Evolutionary conservation across 768 basidiomycete species (phyloP), one percentile per base, ranked within the genome.

Genomic region (Phylloporus rhodoxanthus): DNA sequence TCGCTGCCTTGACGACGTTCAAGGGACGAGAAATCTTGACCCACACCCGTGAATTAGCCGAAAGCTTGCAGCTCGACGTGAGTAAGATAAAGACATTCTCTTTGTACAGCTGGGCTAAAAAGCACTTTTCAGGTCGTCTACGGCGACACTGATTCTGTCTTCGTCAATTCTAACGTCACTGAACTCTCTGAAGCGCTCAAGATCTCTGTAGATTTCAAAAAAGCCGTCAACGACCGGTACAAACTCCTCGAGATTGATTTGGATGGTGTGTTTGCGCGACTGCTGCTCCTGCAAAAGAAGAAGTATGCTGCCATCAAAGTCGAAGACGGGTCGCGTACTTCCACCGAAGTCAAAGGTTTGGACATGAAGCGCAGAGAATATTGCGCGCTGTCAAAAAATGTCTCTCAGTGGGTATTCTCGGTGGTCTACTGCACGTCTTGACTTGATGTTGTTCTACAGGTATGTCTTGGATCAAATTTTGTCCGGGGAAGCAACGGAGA

Each of bases 321-420:
- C 36, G 91, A 93, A 59, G 90, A 92, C 55, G 83, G 83, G 23
- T 77, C 78, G 0, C 77, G 79, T 49, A 86, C 88, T 0, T 81
- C 80, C 13, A 88, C 81, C 2, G 96, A 99, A 62, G 75, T 99
- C 67, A 99, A 99, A 62, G 96, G 96, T 68, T 72, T 99, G 20
- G 96, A 99, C 70, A 98, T 99, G 96, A 98, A 98, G 68, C 83
- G 96, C 39, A 76, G 96, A 75, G 96, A 99, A 66, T 99, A 91
- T 67, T 94, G 87, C 54, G 78, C 78, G 0, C 68, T 99, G 46
- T 97, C 94, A 2, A 99, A 99, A 71, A 82, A 80, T 34, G 85
- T 92, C 28, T 97, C 94, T 1, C 86, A 88, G 92, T 97, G 57
- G 57, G 92, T 75, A 23, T 10, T 33, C 2, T 41, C 19, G 5